Evolutionary conservation across 1,139 yeast genomes (phyloP).

Genomic region (Spathaspora jeffriesii): DNA sequence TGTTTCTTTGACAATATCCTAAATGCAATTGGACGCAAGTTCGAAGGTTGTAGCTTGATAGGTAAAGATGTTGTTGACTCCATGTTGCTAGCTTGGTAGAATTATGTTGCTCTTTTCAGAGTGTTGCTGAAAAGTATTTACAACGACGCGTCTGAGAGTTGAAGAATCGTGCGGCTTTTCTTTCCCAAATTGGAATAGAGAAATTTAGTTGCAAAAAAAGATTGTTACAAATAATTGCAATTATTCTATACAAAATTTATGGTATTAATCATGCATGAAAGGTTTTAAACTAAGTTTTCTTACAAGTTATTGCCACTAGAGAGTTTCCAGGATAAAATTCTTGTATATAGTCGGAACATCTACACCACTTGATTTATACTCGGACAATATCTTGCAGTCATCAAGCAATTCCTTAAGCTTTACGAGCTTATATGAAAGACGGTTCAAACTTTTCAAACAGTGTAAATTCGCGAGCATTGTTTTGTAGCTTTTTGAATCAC

Average conservation of each 20-base stretch:
- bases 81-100: slow-evolving; percentile 3
- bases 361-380: slow-evolving; percentile 8
- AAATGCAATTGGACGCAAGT: slow-evolving; percentile 88
- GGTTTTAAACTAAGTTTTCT: not conserved
- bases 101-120: not conserved
- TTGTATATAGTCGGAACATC: slow-evolving; percentile 10
- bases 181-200: not conserved
- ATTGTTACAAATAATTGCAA: not conserved
- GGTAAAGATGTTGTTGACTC: slow-evolving; percentile 46
- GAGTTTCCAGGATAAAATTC: slow-evolving; percentile 1
- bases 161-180: not conserved
- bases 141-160: not conserved
- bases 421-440: slow-evolving; percentile 7
- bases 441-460: slow-evolving; percentile 9
- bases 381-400: slow-evolving; percentile 9
- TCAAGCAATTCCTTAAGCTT: slow-evolving; percentile 8
- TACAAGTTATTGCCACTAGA: not conserved
- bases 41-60: slow-evolving; percentile 73
- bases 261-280: not conserved
- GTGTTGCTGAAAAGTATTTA: not conserved
- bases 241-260: not conserved
- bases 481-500: slow-evolving; percentile 2
- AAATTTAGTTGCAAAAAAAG: not conserved
- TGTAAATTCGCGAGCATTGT: slow-evolving; percentile 5
- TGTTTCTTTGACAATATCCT: slow-evolving; percentile 88